Percentiles rank a stretch among this genome's conserved stretches.
Evolutionary conservation across 2,329 filamentous ascomycete genomes (phyloP).

Genomic region (Sclerotiophoma versabilis): DNA sequence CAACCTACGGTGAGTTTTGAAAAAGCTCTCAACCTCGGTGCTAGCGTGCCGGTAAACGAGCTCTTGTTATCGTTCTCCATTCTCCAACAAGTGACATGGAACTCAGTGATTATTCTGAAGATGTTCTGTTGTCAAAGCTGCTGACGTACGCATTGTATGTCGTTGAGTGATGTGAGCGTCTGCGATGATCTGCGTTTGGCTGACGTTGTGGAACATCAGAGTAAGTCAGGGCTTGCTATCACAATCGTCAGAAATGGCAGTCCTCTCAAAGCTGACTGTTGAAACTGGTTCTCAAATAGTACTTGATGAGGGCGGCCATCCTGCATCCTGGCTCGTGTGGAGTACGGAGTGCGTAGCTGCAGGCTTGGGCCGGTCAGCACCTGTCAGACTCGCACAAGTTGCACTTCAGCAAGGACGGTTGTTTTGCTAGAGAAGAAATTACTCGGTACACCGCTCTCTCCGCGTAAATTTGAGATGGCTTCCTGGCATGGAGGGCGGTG

Average conservation of each 20-base stretch:
- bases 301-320: background rate
- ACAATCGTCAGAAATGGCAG: slow-evolving; percentile 2
- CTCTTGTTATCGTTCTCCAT: background rate
- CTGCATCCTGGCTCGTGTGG: slow-evolving; percentile 13
- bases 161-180: slow-evolving; percentile 7
- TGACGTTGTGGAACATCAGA: slow-evolving; percentile 7
- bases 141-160: slow-evolving; percentile 4
- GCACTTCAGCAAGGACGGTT: slow-evolving; percentile 1
- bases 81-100: background rate
- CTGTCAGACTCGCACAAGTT: slow-evolving; percentile 12
- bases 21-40: background rate
- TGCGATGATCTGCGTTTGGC: slow-evolving; percentile 6
- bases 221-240: slow-evolving; percentile 4
- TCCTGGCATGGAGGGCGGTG: slow-evolving; percentile 6
- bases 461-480: background rate
- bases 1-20: slow-evolving; percentile 5
- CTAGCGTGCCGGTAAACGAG: background rate
- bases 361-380: slow-evolving; percentile 3
- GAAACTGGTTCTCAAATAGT: slow-evolving; percentile 3
- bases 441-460: slow-evolving; percentile 14
- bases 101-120: background rate
- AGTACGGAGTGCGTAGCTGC: background rate
- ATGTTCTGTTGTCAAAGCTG: background rate
- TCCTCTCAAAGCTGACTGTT: slow-evolving; percentile 10
- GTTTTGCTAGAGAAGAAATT: slow-evolving; percentile 14